Evolutionary conservation across 2,329 filamentous ascomycete species (phyloP).

Genomic region (Ophiostoma australiae): DNA sequence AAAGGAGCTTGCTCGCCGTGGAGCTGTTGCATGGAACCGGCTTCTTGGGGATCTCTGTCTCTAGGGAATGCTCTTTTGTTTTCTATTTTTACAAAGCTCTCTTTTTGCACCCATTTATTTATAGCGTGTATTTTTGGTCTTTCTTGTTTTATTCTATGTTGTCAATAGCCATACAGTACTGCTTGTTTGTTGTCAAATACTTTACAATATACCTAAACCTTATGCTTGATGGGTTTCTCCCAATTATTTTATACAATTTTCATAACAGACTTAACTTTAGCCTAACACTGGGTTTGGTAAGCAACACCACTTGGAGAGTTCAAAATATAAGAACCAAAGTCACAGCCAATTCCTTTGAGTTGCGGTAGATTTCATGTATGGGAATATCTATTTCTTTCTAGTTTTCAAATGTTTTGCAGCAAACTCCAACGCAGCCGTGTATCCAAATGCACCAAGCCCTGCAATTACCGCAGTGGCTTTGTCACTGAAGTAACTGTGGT

Average conservation of each 20-base stretch:
- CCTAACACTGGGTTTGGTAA: no score
- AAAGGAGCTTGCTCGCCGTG: conserved; percentile 48
- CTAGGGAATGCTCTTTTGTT: background rate
- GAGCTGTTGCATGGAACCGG: conserved; percentile 47
- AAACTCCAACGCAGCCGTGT: conserved; percentile 51
- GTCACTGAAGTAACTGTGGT: conserved; percentile 68
- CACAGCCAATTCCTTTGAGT: no score
- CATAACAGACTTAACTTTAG: no score
- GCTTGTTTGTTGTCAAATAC: no score
- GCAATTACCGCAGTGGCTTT: conserved; percentile 71
- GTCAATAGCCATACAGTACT: background rate
- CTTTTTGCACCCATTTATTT: no score
- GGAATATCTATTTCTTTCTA: conserved; percentile 34
- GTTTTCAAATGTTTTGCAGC: background rate
- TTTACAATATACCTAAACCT: no score
- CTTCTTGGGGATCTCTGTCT: background rate
- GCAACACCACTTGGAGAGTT: no score
- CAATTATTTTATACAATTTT: no score
- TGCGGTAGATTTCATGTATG: background rate
- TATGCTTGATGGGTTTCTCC: no score
- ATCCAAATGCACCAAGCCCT: conserved; percentile 60
- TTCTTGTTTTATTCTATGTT: background rate
- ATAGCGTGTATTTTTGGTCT: background rate
- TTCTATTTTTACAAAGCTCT: background rate
- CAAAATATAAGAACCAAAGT: no score